phyloP scores from a whole-genome alignment of 495 filamentous ascomycete species.

The Penicillium tannophilum region DNA sequence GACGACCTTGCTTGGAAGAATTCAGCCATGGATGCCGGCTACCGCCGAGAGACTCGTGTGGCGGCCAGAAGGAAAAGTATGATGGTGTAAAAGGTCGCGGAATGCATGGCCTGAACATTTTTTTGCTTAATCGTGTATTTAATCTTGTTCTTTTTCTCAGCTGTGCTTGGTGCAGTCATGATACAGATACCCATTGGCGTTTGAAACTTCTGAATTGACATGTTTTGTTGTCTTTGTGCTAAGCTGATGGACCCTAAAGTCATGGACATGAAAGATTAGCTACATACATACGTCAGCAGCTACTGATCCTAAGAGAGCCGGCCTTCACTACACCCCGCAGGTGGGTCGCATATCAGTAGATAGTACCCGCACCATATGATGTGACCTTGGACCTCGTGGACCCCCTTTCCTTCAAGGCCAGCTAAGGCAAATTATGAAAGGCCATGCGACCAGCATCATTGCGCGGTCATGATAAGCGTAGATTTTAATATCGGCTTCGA shows the following conservation, averaged over 20 bases:
- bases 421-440: background rate
- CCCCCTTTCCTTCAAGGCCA: background rate
- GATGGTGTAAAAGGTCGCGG: constrained; percentile 43
- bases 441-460: background rate
- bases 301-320: background rate
- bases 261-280: background rate
- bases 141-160: background rate
- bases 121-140: background rate
- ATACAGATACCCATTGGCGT: constrained; percentile 28
- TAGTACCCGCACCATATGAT: background rate
- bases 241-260: background rate
- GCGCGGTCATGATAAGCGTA: background rate
- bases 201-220: background rate
- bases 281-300: background rate
- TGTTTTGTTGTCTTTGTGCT: constrained; percentile 2
- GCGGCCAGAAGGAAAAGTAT: constrained; percentile 53
- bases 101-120: constrained; percentile 3
- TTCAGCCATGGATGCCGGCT: background rate
- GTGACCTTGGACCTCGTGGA: background rate
- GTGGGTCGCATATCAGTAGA: background rate
- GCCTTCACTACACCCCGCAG: background rate
- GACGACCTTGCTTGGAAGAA: constrained; percentile 16
- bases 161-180: constrained; percentile 17
- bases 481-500: background rate
- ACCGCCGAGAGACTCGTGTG: constrained; percentile 35